A percentile compares a stretch with the other conserved stretches of the same genome.
These are phyloP conservation scores for Betula pendula DNA, from an alignment of 306 rosid genomes.

Conservation along the genomic window DNA sequence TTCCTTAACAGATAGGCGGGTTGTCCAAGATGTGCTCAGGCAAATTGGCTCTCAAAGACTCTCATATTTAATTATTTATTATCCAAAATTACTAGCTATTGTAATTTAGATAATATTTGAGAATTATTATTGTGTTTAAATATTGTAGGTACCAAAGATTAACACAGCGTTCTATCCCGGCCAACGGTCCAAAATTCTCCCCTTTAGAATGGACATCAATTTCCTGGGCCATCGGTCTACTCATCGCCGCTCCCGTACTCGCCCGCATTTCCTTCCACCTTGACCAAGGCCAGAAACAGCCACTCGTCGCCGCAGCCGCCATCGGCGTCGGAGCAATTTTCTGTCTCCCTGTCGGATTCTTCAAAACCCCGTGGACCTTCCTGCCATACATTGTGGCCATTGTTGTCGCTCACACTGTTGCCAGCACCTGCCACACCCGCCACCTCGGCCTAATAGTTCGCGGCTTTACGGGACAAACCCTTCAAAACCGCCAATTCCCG, in stretches of 20 bases:
- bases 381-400: slow-evolving; percentile 64
- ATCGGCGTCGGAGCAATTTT: slow-evolving; percentile 62
- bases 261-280: slow-evolving; percentile 60
- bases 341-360: slow-evolving; percentile 75
- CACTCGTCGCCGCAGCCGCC: slow-evolving; percentile 46
- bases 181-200: slow-evolving; percentile 33
- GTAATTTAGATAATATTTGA: too few relatives aligned
- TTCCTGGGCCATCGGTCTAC: slow-evolving; percentile 74
- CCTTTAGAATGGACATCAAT: slow-evolving; percentile 78
- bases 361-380: slow-evolving; percentile 59
- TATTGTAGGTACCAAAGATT: slow-evolving; percentile 63
- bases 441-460: slow-evolving; percentile 74
- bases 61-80: too few relatives aligned
- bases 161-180: slow-evolving; percentile 44
- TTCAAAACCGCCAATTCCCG: slow-evolving; percentile 38
- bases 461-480: slow-evolving; percentile 42
- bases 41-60: too few relatives aligned
- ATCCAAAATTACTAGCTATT: too few relatives aligned
- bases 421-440: slow-evolving; percentile 77
- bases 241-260: slow-evolving; percentile 61
- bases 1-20: too few relatives aligned
- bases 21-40: too few relatives aligned
- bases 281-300: slow-evolving; percentile 56
- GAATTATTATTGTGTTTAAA: background rate
- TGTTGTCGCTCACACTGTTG: slow-evolving; percentile 52